These are phyloP conservation scores for Calonectria honghensis DNA, from an alignment of 2,329 filamentous ascomycete species.

Conservation along the genomic window DNA sequence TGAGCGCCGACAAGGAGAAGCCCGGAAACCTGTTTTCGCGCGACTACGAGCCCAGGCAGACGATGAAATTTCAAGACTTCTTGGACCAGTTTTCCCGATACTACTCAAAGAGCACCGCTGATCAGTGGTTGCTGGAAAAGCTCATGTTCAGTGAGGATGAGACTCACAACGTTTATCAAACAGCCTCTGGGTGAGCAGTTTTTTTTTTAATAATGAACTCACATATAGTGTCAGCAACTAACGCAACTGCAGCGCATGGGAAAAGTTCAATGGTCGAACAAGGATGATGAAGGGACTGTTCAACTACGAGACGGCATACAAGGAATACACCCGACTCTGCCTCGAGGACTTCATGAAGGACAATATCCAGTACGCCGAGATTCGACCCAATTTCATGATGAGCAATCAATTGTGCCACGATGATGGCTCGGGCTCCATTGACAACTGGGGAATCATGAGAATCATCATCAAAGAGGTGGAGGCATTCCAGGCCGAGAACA, in stretches of 20 bases:
- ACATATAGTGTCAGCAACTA: constrained; percentile 29
- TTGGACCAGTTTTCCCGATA: constrained; percentile 59
- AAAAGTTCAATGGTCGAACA: constrained; percentile 80
- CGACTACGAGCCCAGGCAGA: constrained; percentile 66
- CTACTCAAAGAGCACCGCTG: constrained; percentile 55
- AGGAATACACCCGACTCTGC: constrained; percentile 74
- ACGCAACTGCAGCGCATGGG: constrained; percentile 69
- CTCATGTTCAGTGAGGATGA: constrained; percentile 78
- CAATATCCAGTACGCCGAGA: constrained; percentile 82
- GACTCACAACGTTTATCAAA: constrained; percentile 71
- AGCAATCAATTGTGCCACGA: constrained; percentile 77
- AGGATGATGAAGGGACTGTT: constrained; percentile 84
- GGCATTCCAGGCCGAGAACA: constrained; percentile 64
- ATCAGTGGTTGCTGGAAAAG: constrained; percentile 77
- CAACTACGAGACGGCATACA: constrained; percentile 79
- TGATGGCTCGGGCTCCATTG: constrained; percentile 71
- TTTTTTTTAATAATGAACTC: neutral
- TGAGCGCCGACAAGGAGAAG: constrained; percentile 58
- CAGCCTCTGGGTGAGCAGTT: constrained; percentile 70
- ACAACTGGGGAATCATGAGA: constrained; percentile 76
- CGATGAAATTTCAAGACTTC: constrained; percentile 67
- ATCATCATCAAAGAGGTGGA: constrained; percentile 75
- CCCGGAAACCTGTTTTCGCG: constrained; percentile 69
- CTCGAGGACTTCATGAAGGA: constrained; percentile 78
- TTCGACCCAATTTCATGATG: constrained; percentile 81